Base-by-base conservation (phyloP, 1,284 basidiomycete species). In the Chiua sp. region DNA sequence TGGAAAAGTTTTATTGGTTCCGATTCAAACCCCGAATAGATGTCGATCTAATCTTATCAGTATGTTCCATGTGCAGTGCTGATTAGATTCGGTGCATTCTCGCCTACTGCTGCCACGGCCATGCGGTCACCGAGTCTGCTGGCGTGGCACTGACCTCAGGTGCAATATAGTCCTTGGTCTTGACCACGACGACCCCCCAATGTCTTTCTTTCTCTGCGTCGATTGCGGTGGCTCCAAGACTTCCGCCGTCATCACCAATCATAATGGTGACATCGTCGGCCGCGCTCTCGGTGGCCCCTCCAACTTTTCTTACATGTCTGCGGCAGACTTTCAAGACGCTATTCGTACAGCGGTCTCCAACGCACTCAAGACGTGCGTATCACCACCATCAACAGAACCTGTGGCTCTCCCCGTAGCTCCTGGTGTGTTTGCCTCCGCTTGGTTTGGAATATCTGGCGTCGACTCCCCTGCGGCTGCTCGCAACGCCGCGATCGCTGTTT, bases 211-310 rank as follows among this genome's bases (percentile, higher is more conserved):
- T 70, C 85, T 93, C 63, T 92, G 88, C 68, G 86, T 90, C 61
- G 91, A 93, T 73, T 93, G 91, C 63, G 92, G 92, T 37, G 92
- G 90, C 23, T 90, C 90, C 51, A 94, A 94, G 78, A 92, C 91
- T 10, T 83, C 87, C 28, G 89, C 83, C 12, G 90, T 84, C 62
- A 83, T 94, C 70, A 79, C 79, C 60, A 79, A 87, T 68, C 66
- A 68, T 26, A 62, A 78, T 7, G 89, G 91, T 57, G 74, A 75
- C 3, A 80, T 91, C 67, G 61, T 91, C 52, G 88, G 83, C 1
- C 85, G 87, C 37, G 88, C 84, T 1, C 74, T 78, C 18, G 86
- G 84, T 11, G 91, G 91, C 3, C 87, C 86, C 3, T 88, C 87
- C 61, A 90, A 90, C 72, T 87, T 86, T 68, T 77, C 86, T n/a